Percentiles rank a stretch among this genome's conserved stretches.
Conservation (phyloP, 163 green algal species). For the Scenedesmus sp. region DNA sequence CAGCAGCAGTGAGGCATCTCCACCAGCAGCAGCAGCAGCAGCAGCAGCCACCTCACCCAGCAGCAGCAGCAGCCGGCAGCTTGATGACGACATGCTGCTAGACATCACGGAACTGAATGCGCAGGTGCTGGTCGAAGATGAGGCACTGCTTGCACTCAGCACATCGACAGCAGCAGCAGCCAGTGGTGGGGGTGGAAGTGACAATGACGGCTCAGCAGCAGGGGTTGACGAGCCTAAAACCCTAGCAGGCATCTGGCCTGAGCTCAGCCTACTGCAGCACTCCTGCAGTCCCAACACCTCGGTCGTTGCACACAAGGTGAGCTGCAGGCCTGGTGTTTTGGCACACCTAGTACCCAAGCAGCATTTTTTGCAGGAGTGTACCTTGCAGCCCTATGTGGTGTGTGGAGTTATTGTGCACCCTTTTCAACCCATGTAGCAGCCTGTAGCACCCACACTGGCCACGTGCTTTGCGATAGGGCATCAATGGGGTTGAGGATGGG, state of each 20-base stretch:
- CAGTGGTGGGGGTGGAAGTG: neutral
- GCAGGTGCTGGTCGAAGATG: conserved; percentile 30
- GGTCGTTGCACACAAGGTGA: conserved; percentile 13
- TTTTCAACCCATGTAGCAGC: no score
- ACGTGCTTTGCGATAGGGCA: no score
- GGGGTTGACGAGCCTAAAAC: neutral
- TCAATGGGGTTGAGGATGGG: no score
- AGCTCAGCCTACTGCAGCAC: conserved; percentile 38
- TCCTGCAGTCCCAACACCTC: conserved; percentile 45
- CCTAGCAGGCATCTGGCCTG: conserved; percentile 52
- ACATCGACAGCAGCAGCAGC: conserved; percentile 17
- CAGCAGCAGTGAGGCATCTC: neutral
- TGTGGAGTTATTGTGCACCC: no score
- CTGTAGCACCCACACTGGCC: no score
- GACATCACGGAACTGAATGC: conserved; percentile 38
- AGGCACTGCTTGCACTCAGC: neutral
- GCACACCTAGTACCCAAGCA: no score
- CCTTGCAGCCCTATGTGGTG: no score
- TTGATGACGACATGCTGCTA: conserved; percentile 27
- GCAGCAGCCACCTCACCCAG: neutral
- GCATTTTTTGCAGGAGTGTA: no score
- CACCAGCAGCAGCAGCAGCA: conserved; percentile 40
- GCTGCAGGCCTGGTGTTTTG: no score
- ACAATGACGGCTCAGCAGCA: neutral
- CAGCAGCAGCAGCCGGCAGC: neutral